Conservation (phyloP, 306 rosid species). For the Gleditsia sinensis region DNA sequence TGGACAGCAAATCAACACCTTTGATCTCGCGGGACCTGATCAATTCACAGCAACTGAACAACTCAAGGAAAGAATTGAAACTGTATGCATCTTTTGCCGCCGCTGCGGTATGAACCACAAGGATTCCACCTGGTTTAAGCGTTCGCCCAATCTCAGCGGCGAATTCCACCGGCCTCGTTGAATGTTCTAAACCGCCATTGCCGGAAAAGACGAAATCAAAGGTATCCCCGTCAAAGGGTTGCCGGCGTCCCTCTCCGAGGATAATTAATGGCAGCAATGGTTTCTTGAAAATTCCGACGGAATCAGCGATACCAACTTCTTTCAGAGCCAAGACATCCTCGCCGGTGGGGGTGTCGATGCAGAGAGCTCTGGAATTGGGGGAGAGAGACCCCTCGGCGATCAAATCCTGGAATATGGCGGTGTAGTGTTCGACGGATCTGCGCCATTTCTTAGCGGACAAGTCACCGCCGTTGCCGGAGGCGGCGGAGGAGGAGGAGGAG, state of each 20-base stretch:
- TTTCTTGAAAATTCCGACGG: slow-evolving; percentile 48
- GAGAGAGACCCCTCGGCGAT: slow-evolving; percentile 47
- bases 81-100: slow-evolving; percentile 47
- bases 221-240: slow-evolving; percentile 31
- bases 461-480: background rate
- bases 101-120: slow-evolving; percentile 45
- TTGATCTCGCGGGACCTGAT: slow-evolving; percentile 47
- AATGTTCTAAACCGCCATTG: slow-evolving; percentile 29
- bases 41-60: slow-evolving; percentile 53
- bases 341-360: slow-evolving; percentile 46
- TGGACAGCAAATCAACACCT: slow-evolving; percentile 40
- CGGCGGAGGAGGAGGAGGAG: background rate
- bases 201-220: slow-evolving; percentile 59
- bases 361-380: slow-evolving; percentile 42
- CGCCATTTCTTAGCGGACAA: slow-evolving; percentile 45
- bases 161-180: slow-evolving; percentile 29
- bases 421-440: slow-evolving; percentile 46
- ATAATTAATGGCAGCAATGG: slow-evolving; percentile 43
- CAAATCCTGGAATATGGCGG: slow-evolving; percentile 50
- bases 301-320: slow-evolving; percentile 47
- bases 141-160: slow-evolving; percentile 51
- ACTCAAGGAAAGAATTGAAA: slow-evolving; percentile 52
- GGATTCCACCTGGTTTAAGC: slow-evolving; percentile 52
- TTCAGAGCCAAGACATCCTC: slow-evolving; percentile 51
- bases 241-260: slow-evolving; percentile 31